Percentiles rank a stretch among this genome's conserved stretches.
Evolutionary conservation across 805 yeast species (phyloP).

Genomic region (Yarrowia sp.): DNA sequence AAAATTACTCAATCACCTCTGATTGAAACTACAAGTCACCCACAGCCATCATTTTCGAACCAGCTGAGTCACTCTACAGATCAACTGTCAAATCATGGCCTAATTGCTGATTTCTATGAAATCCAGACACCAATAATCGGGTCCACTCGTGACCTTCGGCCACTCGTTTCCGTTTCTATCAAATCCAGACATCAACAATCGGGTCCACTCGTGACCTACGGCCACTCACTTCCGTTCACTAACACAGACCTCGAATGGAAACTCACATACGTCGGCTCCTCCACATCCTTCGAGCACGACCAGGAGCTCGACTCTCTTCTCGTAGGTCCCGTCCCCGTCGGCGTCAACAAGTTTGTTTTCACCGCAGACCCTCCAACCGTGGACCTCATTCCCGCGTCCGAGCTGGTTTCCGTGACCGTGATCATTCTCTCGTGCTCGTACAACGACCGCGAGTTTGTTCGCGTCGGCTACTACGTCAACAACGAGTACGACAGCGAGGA

Average conservation of each 20-base stretch:
- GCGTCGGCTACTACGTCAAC: slow-evolving; percentile 97
- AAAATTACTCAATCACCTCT: too few species aligned
- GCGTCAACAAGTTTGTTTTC: slow-evolving; percentile 87
- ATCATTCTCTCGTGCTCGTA: slow-evolving; percentile 89
- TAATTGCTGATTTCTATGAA: too few species aligned
- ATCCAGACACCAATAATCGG: too few species aligned
- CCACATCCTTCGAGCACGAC: slow-evolving; percentile 90
- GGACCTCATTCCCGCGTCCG: slow-evolving; percentile 93
- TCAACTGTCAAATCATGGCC: too few species aligned
- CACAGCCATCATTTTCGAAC: too few species aligned
- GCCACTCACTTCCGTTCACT: not conserved
- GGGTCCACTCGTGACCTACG: not conserved
- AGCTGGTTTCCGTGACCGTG: slow-evolving; percentile 92
- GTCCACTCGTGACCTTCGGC: not conserved
- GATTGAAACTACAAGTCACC: too few species aligned
- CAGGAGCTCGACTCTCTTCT: slow-evolving; percentile 92
- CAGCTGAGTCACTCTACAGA: too few species aligned
- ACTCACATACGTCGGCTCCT: slow-evolving; percentile 92
- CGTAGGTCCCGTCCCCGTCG: slow-evolving; percentile 99
- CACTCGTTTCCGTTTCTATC: too few species aligned
- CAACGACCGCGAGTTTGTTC: slow-evolving; percentile 88
- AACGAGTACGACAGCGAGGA: slow-evolving; percentile 96
- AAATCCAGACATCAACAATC: too few species aligned
- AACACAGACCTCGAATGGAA: slow-evolving; percentile 87
- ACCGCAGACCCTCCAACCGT: slow-evolving; percentile 97